Conservation (phyloP, 2,329 filamentous ascomycete genomes). For the Fusarium transvaalense region DNA sequence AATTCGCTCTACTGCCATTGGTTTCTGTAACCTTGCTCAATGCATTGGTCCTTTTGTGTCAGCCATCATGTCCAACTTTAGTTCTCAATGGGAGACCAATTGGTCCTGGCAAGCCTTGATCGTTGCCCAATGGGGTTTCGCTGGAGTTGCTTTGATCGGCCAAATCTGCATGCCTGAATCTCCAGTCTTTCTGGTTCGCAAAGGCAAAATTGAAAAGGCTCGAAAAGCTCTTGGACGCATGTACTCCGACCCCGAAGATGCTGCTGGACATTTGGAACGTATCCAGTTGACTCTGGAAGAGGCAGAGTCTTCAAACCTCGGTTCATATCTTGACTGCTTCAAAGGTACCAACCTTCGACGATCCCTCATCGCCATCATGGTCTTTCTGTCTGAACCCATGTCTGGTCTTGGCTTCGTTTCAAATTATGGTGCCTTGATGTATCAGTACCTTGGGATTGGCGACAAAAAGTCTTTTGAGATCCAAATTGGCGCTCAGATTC, state of each 20-base stretch:
- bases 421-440: conserved; percentile 57
- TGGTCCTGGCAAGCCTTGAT: conserved; percentile 60
- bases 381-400: conserved; percentile 57
- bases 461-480: conserved; percentile 48
- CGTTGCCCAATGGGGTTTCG: conserved; percentile 57
- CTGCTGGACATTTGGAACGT: conserved; percentile 56
- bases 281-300: conserved; percentile 64
- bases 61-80: conserved; percentile 55
- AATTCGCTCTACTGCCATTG: conserved; percentile 53
- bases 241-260: conserved; percentile 53
- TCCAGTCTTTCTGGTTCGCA: conserved; percentile 62
- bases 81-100: conserved; percentile 52
- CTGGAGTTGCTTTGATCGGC: conserved; percentile 49
- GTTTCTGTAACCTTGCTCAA: conserved; percentile 56
- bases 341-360: conserved; percentile 57
- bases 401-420: conserved; percentile 61
- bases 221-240: conserved; percentile 59
- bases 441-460: conserved; percentile 48
- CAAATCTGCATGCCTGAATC: conserved; percentile 62
- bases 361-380: conserved; percentile 58
- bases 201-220: conserved; percentile 47
- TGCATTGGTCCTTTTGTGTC: conserved; percentile 56
- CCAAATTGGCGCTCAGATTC: conserved; percentile 49
- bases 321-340: conserved; percentile 60
- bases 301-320: conserved; percentile 48